Evolutionary conservation across 805 yeast genomes (phyloP), one percentile per base, ranked within the genome.

Genomic region (Candida sakaeoensis): DNA sequence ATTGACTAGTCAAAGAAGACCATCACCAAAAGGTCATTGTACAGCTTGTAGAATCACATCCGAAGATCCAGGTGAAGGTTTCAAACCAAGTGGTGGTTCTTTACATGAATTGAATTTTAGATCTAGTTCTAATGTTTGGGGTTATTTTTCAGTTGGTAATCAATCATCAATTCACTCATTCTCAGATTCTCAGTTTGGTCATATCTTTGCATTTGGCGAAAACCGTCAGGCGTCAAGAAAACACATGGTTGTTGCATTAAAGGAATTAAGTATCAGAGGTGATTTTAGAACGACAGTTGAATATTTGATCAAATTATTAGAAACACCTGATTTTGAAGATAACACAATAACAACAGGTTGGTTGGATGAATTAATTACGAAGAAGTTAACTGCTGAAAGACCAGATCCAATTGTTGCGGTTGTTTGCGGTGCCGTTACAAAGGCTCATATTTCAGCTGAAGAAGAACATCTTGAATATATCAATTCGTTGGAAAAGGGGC

Each of bases 31-130:
- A 72, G 99, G 99, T 45, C 99, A 93, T 66, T 86, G 96, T 66
- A 93, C 98, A 35, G 99, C 99, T 38, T 91, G 98, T 71, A 89
- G 99, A 74, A 93, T 93, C 63, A 93, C 99, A 25, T 87, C 96
- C 10, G 99, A 93, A 68, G 99, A 93, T 68, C 99, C 99, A 36
- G 95, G 95, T 59, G 97, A 91, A 70, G 99, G 99, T 36, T 93
- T 93, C 78, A 93, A 93, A 67, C 99, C 99, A 39, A 86, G 96
- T 29, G 95, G 96, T 58, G 99, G 99, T 71, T 80, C 89, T 40
- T 75, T 93, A 68, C 96, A 90, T 53, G 99, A 93, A 65, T 79
- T 93, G 62, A 95, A 93, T 61, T 91, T 93, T 76, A 77, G 98
- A 63, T 95, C 99, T 3, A 84, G 95, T 25, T 89, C 97, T 8